Evolutionary conservation across 108 stramenopile genomes (phyloP), one percentile per base, ranked within the genome.

Genomic region (Cyclotella baltica): DNA sequence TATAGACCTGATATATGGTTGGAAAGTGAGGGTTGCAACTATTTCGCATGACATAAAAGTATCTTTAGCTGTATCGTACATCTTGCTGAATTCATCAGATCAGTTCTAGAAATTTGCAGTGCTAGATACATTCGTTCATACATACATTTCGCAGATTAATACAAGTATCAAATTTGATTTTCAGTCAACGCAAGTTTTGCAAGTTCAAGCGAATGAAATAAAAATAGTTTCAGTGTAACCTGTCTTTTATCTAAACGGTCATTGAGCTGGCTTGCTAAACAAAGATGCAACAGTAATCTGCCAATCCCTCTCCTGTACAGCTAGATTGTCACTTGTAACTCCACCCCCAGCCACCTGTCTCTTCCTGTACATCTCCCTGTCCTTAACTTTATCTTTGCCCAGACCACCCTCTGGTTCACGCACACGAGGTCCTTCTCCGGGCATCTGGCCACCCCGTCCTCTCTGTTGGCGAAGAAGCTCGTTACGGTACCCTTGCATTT

Each of bases 401-500:
- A 90, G 70, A 25, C 94, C 94, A 13, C 88, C 92, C 36, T 85
- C 85, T 48, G 94, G 94, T 75, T 92, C 90, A 57, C 92, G 85
- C 53, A 95, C 94, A 27, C 87, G 76, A 58, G 75, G 85, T 79
- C 40, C 84, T 75, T 50, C 58, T 59, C 71, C 73, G 0, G 51
- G 59, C 50, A 55, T 79, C 71, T 61, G 81, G 38, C 73, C 83
- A 10, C 67, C 73, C 47, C 77, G 64, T 31, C 94, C 94, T 62
- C 84, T 75, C 27, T 87, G 81, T 64, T 95, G 94, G 22, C 90
- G 83, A 51, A 86, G 82, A 25, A 95, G 77, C 77, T 93, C 94
- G 70, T 95, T 95, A 4, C 92, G 88, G 81, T 95, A 95, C 53
- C 94, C 94, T 67, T 86, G 83, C 94, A 92, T 95, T 79, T 95